phyloP scores from a whole-genome alignment of 2,329 filamentous ascomycete genomes.

The Aureobasidium vineae region DNA sequence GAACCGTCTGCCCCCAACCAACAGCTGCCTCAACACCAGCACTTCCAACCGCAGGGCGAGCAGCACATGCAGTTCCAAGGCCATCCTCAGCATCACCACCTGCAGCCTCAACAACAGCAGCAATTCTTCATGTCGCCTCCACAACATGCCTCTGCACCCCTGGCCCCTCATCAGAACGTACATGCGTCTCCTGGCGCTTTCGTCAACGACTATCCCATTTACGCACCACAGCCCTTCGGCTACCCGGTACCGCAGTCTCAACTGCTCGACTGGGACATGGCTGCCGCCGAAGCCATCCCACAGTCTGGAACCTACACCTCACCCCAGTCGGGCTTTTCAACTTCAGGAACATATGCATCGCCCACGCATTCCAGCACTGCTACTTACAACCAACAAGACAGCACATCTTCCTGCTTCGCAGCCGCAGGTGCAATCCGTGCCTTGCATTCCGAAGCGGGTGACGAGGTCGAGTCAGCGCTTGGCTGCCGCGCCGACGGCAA shows the following conservation, averaged over 20 bases:
- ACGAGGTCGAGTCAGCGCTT: conserved; percentile 43
- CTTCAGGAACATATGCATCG: not conserved
- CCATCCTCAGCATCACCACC: conserved; percentile 1
- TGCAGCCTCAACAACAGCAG: not conserved
- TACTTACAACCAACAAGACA: conserved; percentile 7
- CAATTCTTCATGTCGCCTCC: conserved; percentile 13
- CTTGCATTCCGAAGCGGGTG: conserved; percentile 43
- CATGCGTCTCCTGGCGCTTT: not conserved
- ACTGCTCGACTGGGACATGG: conserved; percentile 20
- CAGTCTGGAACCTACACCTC: not conserved
- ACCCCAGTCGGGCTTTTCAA: not conserved
- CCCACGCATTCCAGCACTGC: not conserved
- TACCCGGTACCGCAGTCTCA: not conserved
- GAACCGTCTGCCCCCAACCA: not conserved
- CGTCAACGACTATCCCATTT: not conserved
- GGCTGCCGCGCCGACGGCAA: conserved; percentile 40
- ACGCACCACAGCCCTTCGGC: conserved; percentile 15
- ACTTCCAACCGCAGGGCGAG: not conserved
- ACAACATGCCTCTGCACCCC: not conserved
- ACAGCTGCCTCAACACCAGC: not conserved
- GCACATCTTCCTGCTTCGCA: conserved; percentile 40
- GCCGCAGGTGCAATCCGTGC: conserved; percentile 49
- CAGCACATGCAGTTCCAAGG: not conserved
- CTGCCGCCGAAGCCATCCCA: not conserved
- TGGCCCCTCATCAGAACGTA: not conserved